Conservation (phyloP, 768 basidiomycete genomes). For the Cyathus striatus region DNA sequence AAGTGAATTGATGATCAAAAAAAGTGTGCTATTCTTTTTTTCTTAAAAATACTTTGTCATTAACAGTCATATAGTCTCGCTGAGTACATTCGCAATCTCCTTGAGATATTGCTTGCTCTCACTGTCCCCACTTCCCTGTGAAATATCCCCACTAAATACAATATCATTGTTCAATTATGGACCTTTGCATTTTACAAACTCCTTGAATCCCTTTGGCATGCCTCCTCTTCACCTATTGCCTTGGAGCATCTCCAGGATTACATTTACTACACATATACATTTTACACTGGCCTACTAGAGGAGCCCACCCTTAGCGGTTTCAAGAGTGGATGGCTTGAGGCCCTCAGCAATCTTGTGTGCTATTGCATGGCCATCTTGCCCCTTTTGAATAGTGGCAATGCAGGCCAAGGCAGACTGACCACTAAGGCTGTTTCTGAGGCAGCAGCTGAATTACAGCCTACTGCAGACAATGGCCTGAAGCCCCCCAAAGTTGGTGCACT, state of each 20-base stretch:
- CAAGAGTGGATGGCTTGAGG: constrained; percentile 89
- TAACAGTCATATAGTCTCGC: no score
- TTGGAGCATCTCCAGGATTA: constrained; percentile 93
- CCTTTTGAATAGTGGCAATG: constrained; percentile 54
- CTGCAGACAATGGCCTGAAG: constrained; percentile 7
- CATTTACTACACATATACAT: constrained; percentile 91
- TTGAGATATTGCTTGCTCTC: constrained; percentile 81
- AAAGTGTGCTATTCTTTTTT: constrained; percentile 48
- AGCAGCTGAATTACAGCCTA: constrained; percentile 14
- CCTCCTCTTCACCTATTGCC: constrained; percentile 64
- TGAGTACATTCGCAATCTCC: constrained; percentile 84
- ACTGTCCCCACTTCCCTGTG: constrained; percentile 85
- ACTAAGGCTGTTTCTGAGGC: constrained; percentile 47
- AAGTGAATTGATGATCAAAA: constrained; percentile 78
- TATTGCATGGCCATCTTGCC: constrained; percentile 97
- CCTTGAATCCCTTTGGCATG: constrained; percentile 84
- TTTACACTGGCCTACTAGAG: constrained; percentile 87
- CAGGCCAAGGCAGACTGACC: constrained; percentile 42
- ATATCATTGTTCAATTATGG: constrained; percentile 93
- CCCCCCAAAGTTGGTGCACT: constrained; percentile 12
- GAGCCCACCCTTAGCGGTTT: constrained; percentile 67
- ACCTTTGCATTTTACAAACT: constrained; percentile 85
- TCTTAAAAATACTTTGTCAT: no score
- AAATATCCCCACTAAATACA: constrained; percentile 89
- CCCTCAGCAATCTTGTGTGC: constrained; percentile 90